Evolutionary conservation across 257 asterid genomes (phyloP), one percentile per base, ranked within the genome.

Genomic region (Pogostemon cablin): DNA sequence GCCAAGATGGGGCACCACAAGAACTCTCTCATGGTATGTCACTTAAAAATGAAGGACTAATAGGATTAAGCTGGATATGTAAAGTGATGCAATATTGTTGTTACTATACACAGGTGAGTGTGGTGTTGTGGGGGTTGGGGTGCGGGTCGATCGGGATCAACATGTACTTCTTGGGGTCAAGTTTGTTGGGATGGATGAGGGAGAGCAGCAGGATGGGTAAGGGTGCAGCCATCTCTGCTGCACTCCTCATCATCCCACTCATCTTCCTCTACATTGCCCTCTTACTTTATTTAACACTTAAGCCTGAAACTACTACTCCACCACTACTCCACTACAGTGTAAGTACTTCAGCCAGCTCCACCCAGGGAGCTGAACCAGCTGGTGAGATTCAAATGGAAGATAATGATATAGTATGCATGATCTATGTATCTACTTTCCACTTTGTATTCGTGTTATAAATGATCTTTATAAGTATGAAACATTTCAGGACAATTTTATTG

Each of bases 1-100:
- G 72, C 77, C 49, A 73, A 73, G 77, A 73, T 73, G 77, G 77
- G 72, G 38, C 69, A 34, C 12, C 77, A 63, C 72, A 72, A 63
- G 50, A 72, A 55, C 20, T 72, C 77, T 11, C 6, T 32, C 15
- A 63, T 41, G 77, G 77, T 25, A 25, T 25, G 1, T 25, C 32
- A 25, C 32, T 25, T 72, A 72, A 63, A 11, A 3, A 35, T 71
- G 7, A 40, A 42, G 9, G 8, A 42, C 3, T 42, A 38, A 62
- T 58, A 9, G 32, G 32, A 25, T 25, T 25, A 25, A 25, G 32
- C 32, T 25, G 32, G 1, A 25, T 25, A 25, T 25, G 32, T 25
- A 25, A 25, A 25, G 32, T 25, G 32, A 25, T 25, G 1, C 1
- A 25, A 25, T 25, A 1, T 25, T 25, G 32, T 25, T 25, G 32